Percentiles rank a stretch among this genome's conserved stretches.
Evolutionary conservation across 2,329 filamentous ascomycete genomes (phyloP).

Genomic region (Pseudogymnoascus sp.): DNA sequence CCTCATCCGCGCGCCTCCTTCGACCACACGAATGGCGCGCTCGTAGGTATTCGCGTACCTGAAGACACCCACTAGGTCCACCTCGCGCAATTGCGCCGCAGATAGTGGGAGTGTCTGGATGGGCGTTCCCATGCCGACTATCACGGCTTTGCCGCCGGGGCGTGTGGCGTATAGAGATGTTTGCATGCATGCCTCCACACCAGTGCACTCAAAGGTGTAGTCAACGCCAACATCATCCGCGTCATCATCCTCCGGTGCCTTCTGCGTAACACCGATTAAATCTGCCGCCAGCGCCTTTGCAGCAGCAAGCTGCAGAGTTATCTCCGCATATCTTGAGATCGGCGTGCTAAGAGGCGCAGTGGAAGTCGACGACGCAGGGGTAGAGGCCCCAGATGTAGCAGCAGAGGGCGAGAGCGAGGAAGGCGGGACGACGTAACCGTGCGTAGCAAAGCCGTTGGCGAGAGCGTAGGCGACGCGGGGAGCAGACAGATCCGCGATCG

Average conservation of each 20-base stretch:
- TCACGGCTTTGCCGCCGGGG: constrained; percentile 70
- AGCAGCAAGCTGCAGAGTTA: constrained; percentile 66
- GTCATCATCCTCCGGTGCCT: constrained; percentile 54
- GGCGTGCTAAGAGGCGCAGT: constrained; percentile 43
- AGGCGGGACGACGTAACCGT: constrained; percentile 48
- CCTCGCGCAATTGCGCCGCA: constrained; percentile 80
- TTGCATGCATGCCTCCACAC: constrained; percentile 72
- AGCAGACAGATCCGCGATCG: constrained; percentile 67
- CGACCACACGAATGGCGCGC: constrained; percentile 65
- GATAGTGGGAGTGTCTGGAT: constrained; percentile 91
- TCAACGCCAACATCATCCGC: constrained; percentile 62
- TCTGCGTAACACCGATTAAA: constrained; percentile 66
- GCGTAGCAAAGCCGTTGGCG: constrained; percentile 51
- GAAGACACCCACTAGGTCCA: constrained; percentile 81
- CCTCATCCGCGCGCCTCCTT: constrained; percentile 57
- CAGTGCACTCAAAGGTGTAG: constrained; percentile 61
- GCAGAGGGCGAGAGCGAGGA: constrained; percentile 39
- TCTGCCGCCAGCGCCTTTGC: constrained; percentile 56
- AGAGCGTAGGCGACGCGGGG: constrained; percentile 52
- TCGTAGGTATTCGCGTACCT: constrained; percentile 81
- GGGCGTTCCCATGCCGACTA: constrained; percentile 81
- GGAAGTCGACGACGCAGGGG: constrained; percentile 33
- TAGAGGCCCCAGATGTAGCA: constrained; percentile 40
- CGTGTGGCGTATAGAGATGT: constrained; percentile 63
- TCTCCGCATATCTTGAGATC: constrained; percentile 70